Base-by-base conservation (phyloP, 371 early-diverging fungal genomes). In the Dinochytrium kinnereticum region DNA sequence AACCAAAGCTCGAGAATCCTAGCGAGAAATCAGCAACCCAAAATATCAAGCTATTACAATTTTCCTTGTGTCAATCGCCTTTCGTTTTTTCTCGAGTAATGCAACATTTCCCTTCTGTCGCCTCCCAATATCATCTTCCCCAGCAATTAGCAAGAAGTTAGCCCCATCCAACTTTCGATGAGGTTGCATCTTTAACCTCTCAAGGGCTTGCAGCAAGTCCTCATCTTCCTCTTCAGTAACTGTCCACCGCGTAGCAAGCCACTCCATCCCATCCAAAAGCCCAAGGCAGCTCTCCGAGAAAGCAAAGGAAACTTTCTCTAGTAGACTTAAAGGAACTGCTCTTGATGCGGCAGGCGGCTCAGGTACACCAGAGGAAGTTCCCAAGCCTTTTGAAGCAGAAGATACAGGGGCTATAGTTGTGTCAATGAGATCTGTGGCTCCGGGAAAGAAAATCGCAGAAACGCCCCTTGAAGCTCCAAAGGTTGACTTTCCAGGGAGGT, bases 1-100 rank as follows among this genome's bases (percentile, higher is more conserved):
- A 55, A 94, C 84, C 74, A 96, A 83, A 33, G 91, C 84, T 37
- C 93, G 88, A 7, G 89, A 81, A 70, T 92, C 92, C 89, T 82
- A 51, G 51, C 69, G 59, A 40, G 7, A 37, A 24, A 17, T 33
- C 26, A 53, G 40, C 34, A 0, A 59, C 34, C 1, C 17, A 13
- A 24, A 40, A n/a, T 61, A 2, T 15, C 38, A 61, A 15, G 26
- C 26, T 19, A 61, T 72, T 39, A 72, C 72, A 7, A 72, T 50
- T 51, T 68, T 76, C n/a, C 44, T 34, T 19, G 72, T 50, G 39
- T 72, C 76, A 31, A 72, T 40, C 33, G 59, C 68, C 37, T 71
- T 75, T 30, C 66, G 37, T 37, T 44, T 75, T 55, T 75, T 70
- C 30, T 75, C 75, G 7, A 59, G 68, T 49, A 68, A 10, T 33